Percentiles rank a stretch among this genome's conserved stretches.
Evolutionary conservation across 768 basidiomycete genomes (phyloP).

Genomic region (Cystobasidium tubakii): DNA sequence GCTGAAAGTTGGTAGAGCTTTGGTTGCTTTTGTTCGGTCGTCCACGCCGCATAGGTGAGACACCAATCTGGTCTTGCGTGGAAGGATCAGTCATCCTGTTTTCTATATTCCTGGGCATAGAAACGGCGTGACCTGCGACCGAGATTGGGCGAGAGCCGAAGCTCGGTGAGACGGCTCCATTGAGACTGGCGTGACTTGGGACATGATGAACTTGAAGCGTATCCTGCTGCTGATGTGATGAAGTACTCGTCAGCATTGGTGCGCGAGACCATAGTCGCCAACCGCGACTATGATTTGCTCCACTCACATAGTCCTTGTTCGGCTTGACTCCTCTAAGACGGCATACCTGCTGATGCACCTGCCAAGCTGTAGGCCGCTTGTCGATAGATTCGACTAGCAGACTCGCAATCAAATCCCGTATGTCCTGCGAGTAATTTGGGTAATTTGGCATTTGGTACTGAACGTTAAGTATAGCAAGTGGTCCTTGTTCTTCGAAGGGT

Average conservation of each 20-base stretch:
- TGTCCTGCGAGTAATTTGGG: conserved; percentile 39
- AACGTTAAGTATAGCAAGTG: conserved; percentile 90
- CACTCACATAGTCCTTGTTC: conserved; percentile 9
- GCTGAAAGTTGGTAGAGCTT: neutral
- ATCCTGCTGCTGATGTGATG: neutral
- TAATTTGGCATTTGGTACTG: conserved; percentile 61
- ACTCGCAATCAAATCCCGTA: conserved; percentile 55
- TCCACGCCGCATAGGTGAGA: conserved; percentile 44
- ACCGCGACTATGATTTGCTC: neutral
- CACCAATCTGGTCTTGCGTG: conserved; percentile 13
- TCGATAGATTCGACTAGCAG: conserved; percentile 88
- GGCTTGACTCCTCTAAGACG: conserved; percentile 56
- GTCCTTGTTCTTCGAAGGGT: conserved; percentile 96
- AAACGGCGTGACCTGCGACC: neutral
- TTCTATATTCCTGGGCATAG: neutral
- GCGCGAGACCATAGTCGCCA: too few relatives aligned
- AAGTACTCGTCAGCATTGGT: neutral
- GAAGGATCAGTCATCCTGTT: neutral
- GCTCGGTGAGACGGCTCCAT: conserved; percentile 3
- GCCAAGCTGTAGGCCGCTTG: conserved; percentile 80
- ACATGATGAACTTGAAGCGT: neutral
- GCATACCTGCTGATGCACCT: conserved; percentile 76
- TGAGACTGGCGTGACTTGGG: neutral
- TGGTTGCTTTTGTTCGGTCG: conserved; percentile 37
- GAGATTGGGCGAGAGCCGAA: conserved; percentile 15